Conservation (phyloP, 2,329 filamentous ascomycete species). For the Drechslera avenae region DNA sequence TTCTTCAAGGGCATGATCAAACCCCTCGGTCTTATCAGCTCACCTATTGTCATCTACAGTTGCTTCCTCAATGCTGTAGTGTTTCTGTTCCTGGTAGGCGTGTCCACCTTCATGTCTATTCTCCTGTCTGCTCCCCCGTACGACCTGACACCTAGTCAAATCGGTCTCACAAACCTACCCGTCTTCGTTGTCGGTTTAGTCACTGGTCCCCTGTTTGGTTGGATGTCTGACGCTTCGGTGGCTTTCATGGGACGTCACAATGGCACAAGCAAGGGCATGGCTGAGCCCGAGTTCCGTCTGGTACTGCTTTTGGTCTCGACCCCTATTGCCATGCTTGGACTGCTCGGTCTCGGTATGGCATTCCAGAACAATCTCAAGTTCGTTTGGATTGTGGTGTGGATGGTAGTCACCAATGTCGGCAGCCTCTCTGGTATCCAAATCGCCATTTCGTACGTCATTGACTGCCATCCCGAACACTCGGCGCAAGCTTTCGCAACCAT, state of each 20-base stretch:
- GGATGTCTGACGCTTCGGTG: conserved; percentile 18
- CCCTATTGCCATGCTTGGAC: conserved; percentile 13
- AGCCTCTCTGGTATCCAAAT: conserved; percentile 10
- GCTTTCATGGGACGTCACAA: conserved; percentile 16
- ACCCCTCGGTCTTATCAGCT: conserved; percentile 14
- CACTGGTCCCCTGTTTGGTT: conserved; percentile 15
- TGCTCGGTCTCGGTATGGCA: conserved; percentile 12
- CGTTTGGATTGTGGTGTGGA: conserved; percentile 17
- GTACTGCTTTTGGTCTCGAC: conserved; percentile 14
- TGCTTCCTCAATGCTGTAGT: conserved; percentile 17
- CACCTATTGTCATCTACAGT: conserved; percentile 18
- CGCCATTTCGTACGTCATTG: conserved; percentile 17
- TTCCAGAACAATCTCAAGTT: conserved; percentile 11
- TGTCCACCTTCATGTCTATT: conserved; percentile 18
- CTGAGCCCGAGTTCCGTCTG: conserved; percentile 21
- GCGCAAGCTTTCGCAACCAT: conserved; percentile 17
- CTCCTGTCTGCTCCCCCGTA: conserved; percentile 18
- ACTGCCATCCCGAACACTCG: conserved; percentile 19
- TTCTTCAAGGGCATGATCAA: conserved; percentile 20
- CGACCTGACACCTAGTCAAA: conserved; percentile 14
- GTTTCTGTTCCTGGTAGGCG: conserved; percentile 16
- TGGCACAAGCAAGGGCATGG: conserved; percentile 15
- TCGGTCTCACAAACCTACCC: conserved; percentile 20
- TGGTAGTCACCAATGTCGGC: conserved; percentile 14
- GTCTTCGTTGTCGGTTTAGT: conserved; percentile 14